These are phyloP conservation scores for Leccinum solheimii DNA, from an alignment of 1,284 basidiomycete genomes.

Conservation along the genomic window DNA sequence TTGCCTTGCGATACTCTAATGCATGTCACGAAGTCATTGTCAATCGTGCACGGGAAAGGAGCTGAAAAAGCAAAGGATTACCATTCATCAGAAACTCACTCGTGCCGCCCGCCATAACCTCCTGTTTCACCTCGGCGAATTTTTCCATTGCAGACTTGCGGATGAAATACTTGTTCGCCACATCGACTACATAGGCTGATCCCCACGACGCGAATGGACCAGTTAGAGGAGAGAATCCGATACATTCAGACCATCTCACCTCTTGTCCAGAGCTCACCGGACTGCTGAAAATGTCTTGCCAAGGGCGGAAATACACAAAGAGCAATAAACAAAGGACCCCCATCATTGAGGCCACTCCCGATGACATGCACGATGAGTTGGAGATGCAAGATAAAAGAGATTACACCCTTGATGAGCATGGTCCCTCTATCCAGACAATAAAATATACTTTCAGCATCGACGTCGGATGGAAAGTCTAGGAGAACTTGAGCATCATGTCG, in stretches of 20 bases:
- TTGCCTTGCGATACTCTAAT: constrained; percentile 37
- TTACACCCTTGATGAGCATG: constrained; percentile 2
- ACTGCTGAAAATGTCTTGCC: neutral
- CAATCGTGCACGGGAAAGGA: neutral
- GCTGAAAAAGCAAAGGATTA: constrained; percentile 6
- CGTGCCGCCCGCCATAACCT: constrained; percentile 37
- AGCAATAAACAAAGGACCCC: constrained; percentile 22
- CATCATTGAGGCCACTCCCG: constrained; percentile 14
- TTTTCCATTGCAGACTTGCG: constrained; percentile 32
- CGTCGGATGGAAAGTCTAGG: neutral
- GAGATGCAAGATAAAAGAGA: constrained; percentile 29
- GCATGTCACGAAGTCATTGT: neutral
- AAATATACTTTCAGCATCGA: constrained; percentile 4
- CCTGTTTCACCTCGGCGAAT: constrained; percentile 30
- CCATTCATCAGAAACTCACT: constrained; percentile 31
- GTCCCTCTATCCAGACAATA: constrained; percentile 12
- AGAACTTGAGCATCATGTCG: neutral
- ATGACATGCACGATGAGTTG: constrained; percentile 22
- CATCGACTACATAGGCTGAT: constrained; percentile 22
- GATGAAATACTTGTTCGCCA: constrained; percentile 20
- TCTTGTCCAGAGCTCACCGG: constrained; percentile 22
- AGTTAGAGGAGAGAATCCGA: neutral
- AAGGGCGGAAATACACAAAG: constrained; percentile 23
- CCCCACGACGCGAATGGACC: neutral
- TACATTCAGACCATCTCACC: constrained; percentile 7